Evolutionary conservation across 441 rosid genomes (phyloP).

Genomic region (Cnidoscolus chayamansa): DNA sequence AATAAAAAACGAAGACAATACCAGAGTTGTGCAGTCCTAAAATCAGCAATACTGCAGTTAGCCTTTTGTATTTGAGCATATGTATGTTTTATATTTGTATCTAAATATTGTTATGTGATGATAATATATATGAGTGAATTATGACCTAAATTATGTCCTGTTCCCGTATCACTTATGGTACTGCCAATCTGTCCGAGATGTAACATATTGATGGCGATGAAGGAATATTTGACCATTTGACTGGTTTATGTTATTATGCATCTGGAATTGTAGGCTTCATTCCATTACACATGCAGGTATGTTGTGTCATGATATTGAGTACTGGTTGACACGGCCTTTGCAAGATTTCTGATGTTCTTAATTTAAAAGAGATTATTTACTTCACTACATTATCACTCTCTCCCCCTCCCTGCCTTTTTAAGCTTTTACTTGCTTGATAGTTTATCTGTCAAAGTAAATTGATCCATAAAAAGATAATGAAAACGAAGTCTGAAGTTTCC

Average conservation of each 20-base stretch:
- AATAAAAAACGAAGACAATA: neutral
- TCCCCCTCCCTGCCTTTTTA: neutral
- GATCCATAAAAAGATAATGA: no score
- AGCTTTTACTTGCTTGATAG: no score
- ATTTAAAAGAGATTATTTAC: conserved; percentile 15
- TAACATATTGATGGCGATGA: conserved; percentile 2
- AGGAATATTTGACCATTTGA: neutral
- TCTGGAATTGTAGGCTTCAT: conserved; percentile 15
- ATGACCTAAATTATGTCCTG: conserved; percentile 13
- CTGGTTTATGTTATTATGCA: conserved; percentile 18
- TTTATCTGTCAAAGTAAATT: no score
- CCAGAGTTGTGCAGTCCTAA: neutral
- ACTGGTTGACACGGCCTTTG: neutral
- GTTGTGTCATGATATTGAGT: neutral
- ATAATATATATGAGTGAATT: neutral
- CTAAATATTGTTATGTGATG: neutral
- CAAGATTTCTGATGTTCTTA: neutral
- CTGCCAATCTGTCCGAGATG: conserved; percentile 5
- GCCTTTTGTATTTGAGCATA: neutral
- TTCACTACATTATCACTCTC: neutral
- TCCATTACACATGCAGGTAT: conserved; percentile 19
- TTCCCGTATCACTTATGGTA: neutral
- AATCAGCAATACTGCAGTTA: neutral
- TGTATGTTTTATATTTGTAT: neutral
- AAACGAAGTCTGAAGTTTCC: no score